Percentiles rank a stretch among this genome's conserved stretches.
Conservation (phyloP, 1,284 basidiomycete species). For the Cryptococcus neoformans region DNA sequence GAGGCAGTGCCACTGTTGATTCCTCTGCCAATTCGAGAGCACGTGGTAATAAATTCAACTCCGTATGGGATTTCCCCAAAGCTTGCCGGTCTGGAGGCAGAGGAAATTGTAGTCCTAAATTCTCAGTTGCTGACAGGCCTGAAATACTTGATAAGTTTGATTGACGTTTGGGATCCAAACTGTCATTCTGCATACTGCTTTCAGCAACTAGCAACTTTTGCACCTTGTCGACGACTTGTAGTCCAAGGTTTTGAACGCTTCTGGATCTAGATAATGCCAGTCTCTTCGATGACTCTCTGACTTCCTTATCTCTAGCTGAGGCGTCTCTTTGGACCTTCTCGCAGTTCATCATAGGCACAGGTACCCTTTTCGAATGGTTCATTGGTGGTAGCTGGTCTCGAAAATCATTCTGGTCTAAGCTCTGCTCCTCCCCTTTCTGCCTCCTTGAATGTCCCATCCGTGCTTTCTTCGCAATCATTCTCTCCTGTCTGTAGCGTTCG, state of each 20-base stretch:
- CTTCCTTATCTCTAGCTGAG: neutral
- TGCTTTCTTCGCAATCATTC: neutral
- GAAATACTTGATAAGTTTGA: constrained; percentile 7
- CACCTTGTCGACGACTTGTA: neutral
- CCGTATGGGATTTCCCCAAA: neutral
- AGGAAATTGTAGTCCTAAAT: constrained; percentile 10
- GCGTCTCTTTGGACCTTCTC: neutral
- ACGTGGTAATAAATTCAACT: neutral
- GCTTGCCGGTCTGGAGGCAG: constrained; percentile 2
- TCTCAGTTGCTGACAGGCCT: constrained; percentile 3
- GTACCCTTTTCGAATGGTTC: constrained; percentile 1
- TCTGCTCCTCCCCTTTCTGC: neutral
- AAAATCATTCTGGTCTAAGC: neutral
- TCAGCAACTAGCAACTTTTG: neutral
- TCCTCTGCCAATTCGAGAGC: neutral
- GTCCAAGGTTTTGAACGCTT: neutral
- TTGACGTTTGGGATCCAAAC: constrained; percentile 2
- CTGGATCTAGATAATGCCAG: neutral
- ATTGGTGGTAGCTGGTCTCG: constrained; percentile 4
- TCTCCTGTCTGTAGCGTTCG: neutral
- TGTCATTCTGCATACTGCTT: neutral
- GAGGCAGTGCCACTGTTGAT: neutral
- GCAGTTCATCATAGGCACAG: neutral
- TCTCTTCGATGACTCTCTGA: neutral
- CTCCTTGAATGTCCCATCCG: neutral